Evolutionary conservation across 352 stramenopile genomes (phyloP), one percentile per base, ranked within the genome.

Genomic region (Globisporangium cylindrosporum): DNA sequence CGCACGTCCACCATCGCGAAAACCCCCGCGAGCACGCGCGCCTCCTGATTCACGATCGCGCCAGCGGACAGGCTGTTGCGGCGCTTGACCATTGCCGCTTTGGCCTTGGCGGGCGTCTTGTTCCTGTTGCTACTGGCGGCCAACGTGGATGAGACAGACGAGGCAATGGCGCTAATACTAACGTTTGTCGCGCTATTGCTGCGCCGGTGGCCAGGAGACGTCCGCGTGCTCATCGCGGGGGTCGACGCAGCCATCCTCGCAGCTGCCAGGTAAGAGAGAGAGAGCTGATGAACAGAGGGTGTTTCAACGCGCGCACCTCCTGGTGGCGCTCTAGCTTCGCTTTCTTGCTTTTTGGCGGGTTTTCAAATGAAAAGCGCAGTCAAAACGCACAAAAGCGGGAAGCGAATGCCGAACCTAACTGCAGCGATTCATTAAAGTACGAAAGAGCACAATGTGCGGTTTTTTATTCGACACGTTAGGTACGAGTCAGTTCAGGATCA

Each of bases 1-100:
- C 80, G 82, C 32, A 95, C 88, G 70, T 95, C 86, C 36, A 95
- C 88, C 69, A 95, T 80, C 18, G 82, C 84, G 51, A 81, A 82
- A 15, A 95, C 76, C 48, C 82, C 82, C 6, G 72, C 71, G 14
- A 86, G 68, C 48, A 70, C 66, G 18, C 51, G 38, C n/a, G 63
- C 63, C n/a, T 58, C 22, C 41, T 62, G 46, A 41, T 25, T 56
- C 24, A 58, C 36, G 43, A 59, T 54, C n/a, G 51, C 43, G 10
- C 58, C 61, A 6, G 53, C 54, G 3, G 67, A 69, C 4, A 69
- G 29, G 43, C 61, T 69, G 32, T 69, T 68, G 54, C 67, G 67
- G 51, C 67, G 67, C 62, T 60, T 66, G 12, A 67, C 59, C 41
- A 67, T 18, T 41, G 48, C 64, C 29, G 63, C 55, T 46, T 69